Conservation (phyloP, 306 rosid species). For the Quercus robur region DNA sequence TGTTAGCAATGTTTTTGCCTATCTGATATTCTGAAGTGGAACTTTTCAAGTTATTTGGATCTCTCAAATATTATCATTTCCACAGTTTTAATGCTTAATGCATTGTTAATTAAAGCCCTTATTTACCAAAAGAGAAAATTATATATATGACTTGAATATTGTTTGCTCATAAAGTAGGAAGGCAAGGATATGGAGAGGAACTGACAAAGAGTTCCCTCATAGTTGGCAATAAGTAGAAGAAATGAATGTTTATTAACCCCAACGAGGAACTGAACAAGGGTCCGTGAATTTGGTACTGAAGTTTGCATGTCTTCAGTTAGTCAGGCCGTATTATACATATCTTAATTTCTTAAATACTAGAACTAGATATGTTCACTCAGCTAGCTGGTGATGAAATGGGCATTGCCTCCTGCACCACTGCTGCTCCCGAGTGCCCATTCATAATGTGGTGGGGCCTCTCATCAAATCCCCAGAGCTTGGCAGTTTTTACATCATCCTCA, state of each 20-base stretch:
- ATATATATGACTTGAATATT: too few species aligned
- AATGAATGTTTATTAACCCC: not conserved
- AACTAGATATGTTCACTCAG: not conserved
- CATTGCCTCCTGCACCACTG: slow-evolving; percentile 44
- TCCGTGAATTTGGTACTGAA: not conserved
- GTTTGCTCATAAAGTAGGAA: not conserved
- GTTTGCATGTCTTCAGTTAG: not conserved
- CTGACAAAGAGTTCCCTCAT: not conserved
- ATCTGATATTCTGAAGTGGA: too few species aligned
- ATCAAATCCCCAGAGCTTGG: slow-evolving; percentile 74
- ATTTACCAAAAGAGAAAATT: too few species aligned
- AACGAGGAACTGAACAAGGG: not conserved
- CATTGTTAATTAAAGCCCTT: too few species aligned
- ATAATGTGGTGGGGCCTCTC: slow-evolving; percentile 34
- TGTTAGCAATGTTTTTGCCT: too few species aligned
- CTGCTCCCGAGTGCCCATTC: slow-evolving; percentile 44
- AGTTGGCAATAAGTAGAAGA: not conserved
- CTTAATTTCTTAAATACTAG: not conserved
- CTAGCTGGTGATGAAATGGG: slow-evolving; percentile 13
- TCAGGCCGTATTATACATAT: not conserved
- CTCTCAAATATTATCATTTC: too few species aligned
- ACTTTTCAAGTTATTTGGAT: too few species aligned
- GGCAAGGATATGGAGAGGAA: not conserved
- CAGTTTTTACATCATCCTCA: slow-evolving; percentile 73
- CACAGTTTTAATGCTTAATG: too few species aligned